These are phyloP conservation scores for Capronia coronata DNA, from an alignment of 2,329 filamentous ascomycete genomes.

Conservation along the genomic window DNA sequence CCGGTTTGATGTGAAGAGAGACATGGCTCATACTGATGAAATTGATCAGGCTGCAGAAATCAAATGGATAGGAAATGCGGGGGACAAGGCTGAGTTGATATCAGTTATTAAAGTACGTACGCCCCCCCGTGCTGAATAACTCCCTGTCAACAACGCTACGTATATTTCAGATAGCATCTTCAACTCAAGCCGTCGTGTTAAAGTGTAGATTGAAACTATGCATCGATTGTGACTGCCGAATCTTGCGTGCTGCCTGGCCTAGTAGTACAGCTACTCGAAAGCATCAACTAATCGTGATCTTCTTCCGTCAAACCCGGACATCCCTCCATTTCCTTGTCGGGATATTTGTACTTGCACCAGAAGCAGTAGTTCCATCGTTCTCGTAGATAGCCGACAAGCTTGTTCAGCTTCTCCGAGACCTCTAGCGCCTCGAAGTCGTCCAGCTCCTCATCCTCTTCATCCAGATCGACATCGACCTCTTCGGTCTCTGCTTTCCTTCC, in stretches of 20 bases:
- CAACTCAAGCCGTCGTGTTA: no score
- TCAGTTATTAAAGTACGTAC: no score
- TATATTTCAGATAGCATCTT: no score
- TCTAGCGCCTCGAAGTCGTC: slow-evolving; percentile 69
- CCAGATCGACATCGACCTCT: slow-evolving; percentile 58
- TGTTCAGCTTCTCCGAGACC: slow-evolving; percentile 58
- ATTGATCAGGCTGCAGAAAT: slow-evolving; percentile 9
- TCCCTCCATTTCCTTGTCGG: slow-evolving; percentile 65
- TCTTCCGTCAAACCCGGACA: slow-evolving; percentile 86
- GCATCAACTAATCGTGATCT: slow-evolving; percentile 54
- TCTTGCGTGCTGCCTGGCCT: background rate
- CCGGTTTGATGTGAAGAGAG: slow-evolving; percentile 17
- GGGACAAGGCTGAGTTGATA: background rate
- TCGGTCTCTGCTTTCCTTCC: slow-evolving; percentile 38
- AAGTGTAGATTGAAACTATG: no score
- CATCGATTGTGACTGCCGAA: no score
- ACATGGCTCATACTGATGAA: slow-evolving; percentile 8
- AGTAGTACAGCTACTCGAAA: background rate
- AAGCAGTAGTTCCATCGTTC: slow-evolving; percentile 77
- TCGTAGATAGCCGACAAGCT: slow-evolving; percentile 63
- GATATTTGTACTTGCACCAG: slow-evolving; percentile 86
- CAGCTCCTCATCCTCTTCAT: slow-evolving; percentile 73
- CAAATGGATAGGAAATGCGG: background rate
- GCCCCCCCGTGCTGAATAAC: no score
- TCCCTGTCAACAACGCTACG: no score